Base-by-base conservation (phyloP, 1,139 yeast genomes). In the Diutina catenulata region DNA sequence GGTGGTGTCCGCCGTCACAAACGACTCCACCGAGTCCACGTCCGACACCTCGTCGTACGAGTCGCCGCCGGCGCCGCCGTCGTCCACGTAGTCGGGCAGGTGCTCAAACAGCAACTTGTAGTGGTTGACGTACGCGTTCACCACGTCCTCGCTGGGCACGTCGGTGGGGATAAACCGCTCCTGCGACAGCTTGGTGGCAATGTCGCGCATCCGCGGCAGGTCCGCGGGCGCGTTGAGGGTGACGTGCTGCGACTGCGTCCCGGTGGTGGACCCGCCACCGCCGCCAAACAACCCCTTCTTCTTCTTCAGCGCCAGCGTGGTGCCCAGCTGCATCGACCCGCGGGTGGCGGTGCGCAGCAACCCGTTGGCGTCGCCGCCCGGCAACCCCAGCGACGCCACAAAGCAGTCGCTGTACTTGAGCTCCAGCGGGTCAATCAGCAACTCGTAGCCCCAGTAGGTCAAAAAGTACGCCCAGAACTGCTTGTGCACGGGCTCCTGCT, bases 391-490 rank as follows among this genome's bases (percentile, higher is more conserved):
- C 35, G 21, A 26, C 7, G 35, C 35, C 24, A 65, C 59, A 43
- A 49, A 65, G 37, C 66, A 56, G 39, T 60, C 64, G 33, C 50
- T 50, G 41, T 47, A 60, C 11, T 46, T 45, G 28, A 66, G 40
- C 40, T 66, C 71, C 3, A 51, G 55, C n/a, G 42, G 43, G n/a
- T 60, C 55, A 24, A 71, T 54, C 27, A 8, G 9, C 10, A 77
- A 66, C 3, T 70, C 68, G 40, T 75, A 66, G 3, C 86, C 91
- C 62, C 76, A 68, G 40, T 66, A 73, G 41, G 70, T 71, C 43
- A 83, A 59, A 36, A 80, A 50, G 43, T 76, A 70, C 29, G 81
- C 76, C 91, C 93, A 81, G 38, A 77, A 67, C 51, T 82, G 88
- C 57, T 84, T 84, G 47, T 86, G 65, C 29, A 65, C 65, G 40